Evolutionary conservation across 2,329 filamentous ascomycete species (phyloP).

Genomic region (Alternaria tenuissima): DNA sequence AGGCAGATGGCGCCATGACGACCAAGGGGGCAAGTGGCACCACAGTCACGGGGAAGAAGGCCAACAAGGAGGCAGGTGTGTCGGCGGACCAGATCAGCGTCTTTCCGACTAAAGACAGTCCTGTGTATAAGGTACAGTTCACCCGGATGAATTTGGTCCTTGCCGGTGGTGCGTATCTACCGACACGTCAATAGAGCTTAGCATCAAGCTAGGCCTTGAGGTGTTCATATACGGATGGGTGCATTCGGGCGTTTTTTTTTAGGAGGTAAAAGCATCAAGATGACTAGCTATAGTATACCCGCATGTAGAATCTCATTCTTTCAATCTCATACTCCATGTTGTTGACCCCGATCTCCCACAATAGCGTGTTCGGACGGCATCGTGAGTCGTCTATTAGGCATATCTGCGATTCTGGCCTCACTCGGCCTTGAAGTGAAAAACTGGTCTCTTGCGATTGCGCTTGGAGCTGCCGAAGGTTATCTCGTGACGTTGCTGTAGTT

Average conservation of each 20-base stretch:
- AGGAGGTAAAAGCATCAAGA: not conserved
- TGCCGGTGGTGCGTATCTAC: slow-evolving; percentile 76
- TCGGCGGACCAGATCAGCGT: slow-evolving; percentile 93
- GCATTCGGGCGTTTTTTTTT: slow-evolving; percentile 1
- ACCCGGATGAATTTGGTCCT: slow-evolving; percentile 95
- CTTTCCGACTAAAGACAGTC: slow-evolving; percentile 95
- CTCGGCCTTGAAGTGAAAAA: slow-evolving; percentile 19
- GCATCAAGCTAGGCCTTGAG: not conserved
- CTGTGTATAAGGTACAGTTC: slow-evolving; percentile 91
- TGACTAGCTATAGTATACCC: slow-evolving; percentile 11
- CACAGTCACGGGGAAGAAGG: slow-evolving; percentile 66
- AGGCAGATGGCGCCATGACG: slow-evolving; percentile 62
- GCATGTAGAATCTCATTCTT: slow-evolving; percentile 7
- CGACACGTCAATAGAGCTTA: slow-evolving; percentile 35
- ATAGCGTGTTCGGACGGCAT: not conserved
- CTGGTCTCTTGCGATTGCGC: slow-evolving; percentile 21
- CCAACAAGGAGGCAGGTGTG: slow-evolving; percentile 87
- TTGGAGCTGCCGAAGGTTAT: not conserved
- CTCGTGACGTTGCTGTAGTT: slow-evolving; percentile 10
- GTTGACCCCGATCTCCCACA: not conserved
- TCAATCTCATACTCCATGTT: not conserved
- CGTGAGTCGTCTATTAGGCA: not conserved
- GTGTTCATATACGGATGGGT: not conserved
- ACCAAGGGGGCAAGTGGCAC: slow-evolving; percentile 59
- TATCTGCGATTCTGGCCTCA: not conserved